Evolutionary conservation across 176 grass and related monocot species (phyloP), one percentile per base, ranked within the genome.

Genomic region (Oryza australiensis): DNA sequence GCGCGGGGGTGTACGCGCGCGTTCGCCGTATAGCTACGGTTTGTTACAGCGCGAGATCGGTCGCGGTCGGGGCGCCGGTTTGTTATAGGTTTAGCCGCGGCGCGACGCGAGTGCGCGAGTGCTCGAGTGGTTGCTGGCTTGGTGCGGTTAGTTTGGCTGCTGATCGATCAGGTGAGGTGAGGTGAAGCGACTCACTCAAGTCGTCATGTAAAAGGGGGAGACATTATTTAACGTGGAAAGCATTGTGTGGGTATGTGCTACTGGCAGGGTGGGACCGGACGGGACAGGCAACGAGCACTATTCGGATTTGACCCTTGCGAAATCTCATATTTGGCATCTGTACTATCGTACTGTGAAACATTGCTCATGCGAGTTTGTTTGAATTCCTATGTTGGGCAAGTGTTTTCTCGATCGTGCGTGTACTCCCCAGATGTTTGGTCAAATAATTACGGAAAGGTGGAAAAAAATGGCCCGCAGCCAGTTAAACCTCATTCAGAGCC

Each of bases 171-270:
- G 48, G 49, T 22, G 70, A 62, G 24, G 37, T 49, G 75, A 26
- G 30, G 13, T 10, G 23, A n/a, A n/a, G n/a, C n/a, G n/a, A n/a
- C n/a, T n/a, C n/a, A 66, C 46, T 59, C 49, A 55, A 34, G 66
- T 48, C 66, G 66, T 45, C 13, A 55, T 13, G 63, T 34, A 49
- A 49, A n/a, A n/a, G n/a, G n/a, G 40, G 4, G 48, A 20, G 64
- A 66, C 77, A 76, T 89, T 71, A 70, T 81, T 85, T 76, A 85
- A 76, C 41, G 55, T 72, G 77, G 53, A 76, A 76, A 81, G 77
- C 82, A 85, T 81, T 81, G 30, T 85, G 30, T 85, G 46, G 14
- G 6, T 81, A 55, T 42, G 72, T 81, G 77, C 71, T 68, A 75
- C 82, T 85, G 71, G 16, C 65, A 70, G 26, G 15, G 64, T 72